Evolutionary conservation across 179 eudicot species (phyloP).

Genomic region (Beta corolliflora): DNA sequence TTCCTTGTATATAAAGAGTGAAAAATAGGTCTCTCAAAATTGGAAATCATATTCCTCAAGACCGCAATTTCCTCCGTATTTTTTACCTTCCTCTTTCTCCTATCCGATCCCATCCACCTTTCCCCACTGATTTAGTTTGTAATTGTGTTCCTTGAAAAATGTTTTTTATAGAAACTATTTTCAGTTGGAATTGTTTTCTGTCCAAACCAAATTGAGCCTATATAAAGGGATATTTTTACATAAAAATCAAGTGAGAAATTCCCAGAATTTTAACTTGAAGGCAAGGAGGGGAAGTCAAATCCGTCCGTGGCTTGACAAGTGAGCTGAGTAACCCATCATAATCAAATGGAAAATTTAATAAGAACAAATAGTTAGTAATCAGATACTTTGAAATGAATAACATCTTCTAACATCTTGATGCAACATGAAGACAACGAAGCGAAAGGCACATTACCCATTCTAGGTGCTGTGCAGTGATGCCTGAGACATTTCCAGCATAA

Average conservation of each 20-base stretch:
- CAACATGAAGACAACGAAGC: constrained; percentile 9
- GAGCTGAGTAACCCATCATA: background rate
- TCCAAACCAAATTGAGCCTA: background rate
- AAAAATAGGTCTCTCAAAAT: too few species aligned
- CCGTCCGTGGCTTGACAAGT: background rate
- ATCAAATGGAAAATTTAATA: background rate
- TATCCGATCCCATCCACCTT: too few species aligned
- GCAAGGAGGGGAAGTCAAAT: background rate
- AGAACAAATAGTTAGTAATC: background rate
- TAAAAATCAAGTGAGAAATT: background rate
- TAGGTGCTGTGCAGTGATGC: constrained; percentile 96
- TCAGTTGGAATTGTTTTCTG: too few species aligned
- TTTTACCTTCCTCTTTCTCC: too few species aligned
- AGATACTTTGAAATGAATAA: background rate
- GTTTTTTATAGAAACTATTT: too few species aligned
- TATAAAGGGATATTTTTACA: background rate
- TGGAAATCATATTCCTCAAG: too few species aligned
- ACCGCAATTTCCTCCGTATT: too few species aligned
- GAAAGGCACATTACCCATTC: constrained; percentile 67
- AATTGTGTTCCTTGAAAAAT: too few species aligned
- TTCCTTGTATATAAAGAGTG: too few species aligned
- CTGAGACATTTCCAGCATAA: constrained; percentile 83
- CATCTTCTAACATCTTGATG: background rate
- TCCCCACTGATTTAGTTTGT: too few species aligned
- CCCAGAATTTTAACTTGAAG: background rate